Base-by-base conservation (phyloP, 176 grass and related monocot genomes). In the Raddia guianensis region DNA sequence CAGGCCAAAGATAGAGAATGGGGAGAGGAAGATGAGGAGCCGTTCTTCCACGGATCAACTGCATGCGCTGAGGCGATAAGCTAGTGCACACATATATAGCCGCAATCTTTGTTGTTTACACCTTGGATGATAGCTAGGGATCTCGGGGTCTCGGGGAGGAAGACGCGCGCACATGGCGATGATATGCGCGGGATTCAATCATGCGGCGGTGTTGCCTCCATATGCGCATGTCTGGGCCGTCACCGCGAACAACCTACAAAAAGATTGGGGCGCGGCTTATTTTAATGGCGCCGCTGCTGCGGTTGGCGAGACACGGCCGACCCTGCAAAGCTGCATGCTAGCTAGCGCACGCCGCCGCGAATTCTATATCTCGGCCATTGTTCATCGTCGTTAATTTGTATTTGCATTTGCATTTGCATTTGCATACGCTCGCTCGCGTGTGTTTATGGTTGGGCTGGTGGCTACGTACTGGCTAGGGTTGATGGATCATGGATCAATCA, bases 71-170 rank as follows among this genome's bases (percentile, higher is more conserved):
- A 50, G 9, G 33, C 77, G 66, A 77, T 34, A 53, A 81, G 49
- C n/a, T n/a, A n/a, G n/a, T 85, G 49, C 72, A 8, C 57, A 32
- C 49, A 76, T 82, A 85, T 89, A 89, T 89, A 85, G 78, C 78
- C 83, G 83, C 87, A 77, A 89, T 89, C 87, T 89, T 82, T 77
- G 87, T 77, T 84, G 75, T 84, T 82, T 86, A 65, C 69, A 66
- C 74, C 63, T 80, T 56, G 77, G 18, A 69, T 46, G 12, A 58
- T 10, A 27, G n/a, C n/a, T n/a, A n/a, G n/a, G n/a, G n/a, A n/a
- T n/a, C n/a, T n/a, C n/a, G n/a, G n/a, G 63, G 49, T 45, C 63
- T 75, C 56, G 6, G 49, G 20, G 58, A 72, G 83, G 83, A 86
- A 86, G 72, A 85, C 72, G 70, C 70, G 51, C 40, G 58, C 32